Conservation (phyloP, 257 asterid genomes). For the Solanum pennellii region DNA sequence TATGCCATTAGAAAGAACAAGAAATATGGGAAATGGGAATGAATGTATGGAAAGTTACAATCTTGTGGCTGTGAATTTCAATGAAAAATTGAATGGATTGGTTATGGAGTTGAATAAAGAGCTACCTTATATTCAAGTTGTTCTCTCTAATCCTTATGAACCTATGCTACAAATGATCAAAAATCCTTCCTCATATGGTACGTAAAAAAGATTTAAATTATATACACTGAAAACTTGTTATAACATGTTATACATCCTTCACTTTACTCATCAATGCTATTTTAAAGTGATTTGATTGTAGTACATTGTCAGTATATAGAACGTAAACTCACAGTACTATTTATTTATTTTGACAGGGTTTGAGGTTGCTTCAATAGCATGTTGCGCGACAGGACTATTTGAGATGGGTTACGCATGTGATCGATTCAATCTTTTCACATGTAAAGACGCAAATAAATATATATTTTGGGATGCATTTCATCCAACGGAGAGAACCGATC, state of each 20-base stretch:
- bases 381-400: constrained; percentile 79
- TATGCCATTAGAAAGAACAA: constrained; percentile 70
- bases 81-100: constrained; percentile 33
- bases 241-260: background rate
- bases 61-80: constrained; percentile 54
- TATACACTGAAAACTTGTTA: background rate
- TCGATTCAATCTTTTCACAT: constrained; percentile 40
- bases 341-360: constrained; percentile 35
- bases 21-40: constrained; percentile 22
- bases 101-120: constrained; percentile 31
- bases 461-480: constrained; percentile 95
- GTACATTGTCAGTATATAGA: background rate
- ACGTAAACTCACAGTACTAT: background rate
- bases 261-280: background rate
- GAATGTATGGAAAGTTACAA: constrained; percentile 51
- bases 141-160: constrained; percentile 62
- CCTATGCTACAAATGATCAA: constrained; percentile 26
- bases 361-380: constrained; percentile 38
- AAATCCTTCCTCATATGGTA: constrained; percentile 50
- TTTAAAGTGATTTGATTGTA: background rate
- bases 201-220: background rate
- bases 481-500: constrained; percentile 59
- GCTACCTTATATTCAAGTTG: constrained; percentile 43
- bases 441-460: constrained; percentile 54
- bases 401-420: constrained; percentile 75